A percentile compares a stretch with the other conserved stretches of the same genome.
These are phyloP conservation scores for Magnaporthiopsis rhizophila DNA, from an alignment of 2,329 filamentous ascomycete species.

Conservation along the genomic window DNA sequence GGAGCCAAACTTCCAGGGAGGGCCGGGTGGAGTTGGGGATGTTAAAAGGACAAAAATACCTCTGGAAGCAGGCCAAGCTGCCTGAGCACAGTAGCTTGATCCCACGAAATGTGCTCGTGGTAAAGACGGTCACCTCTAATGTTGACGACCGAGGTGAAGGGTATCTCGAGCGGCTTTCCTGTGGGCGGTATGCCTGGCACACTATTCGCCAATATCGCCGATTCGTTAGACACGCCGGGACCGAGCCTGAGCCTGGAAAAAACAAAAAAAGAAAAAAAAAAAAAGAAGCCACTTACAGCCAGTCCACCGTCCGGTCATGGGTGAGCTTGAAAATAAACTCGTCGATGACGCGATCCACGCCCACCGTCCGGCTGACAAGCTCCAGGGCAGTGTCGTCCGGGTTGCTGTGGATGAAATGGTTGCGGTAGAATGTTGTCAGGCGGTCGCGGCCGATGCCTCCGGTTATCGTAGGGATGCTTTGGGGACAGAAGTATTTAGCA, in stretches of 20 bases:
- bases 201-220: slow-evolving; percentile 21
- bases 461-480: slow-evolving; percentile 53
- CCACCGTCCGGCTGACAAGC: slow-evolving; percentile 63
- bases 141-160: slow-evolving; percentile 58
- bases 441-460: slow-evolving; percentile 60
- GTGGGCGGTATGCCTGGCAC: slow-evolving; percentile 54
- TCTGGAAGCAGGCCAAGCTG: slow-evolving; percentile 58
- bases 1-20: not conserved
- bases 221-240: slow-evolving; percentile 3
- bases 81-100: slow-evolving; percentile 53
- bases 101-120: slow-evolving; percentile 66
- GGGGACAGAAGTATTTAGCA: too few relatives aligned
- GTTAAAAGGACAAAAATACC: not conserved
- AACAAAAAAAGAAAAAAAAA: not conserved
- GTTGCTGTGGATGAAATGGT: slow-evolving; percentile 71
- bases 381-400: slow-evolving; percentile 59
- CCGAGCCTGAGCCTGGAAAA: not conserved
- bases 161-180: slow-evolving; percentile 43
- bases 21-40: not conserved
- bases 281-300: slow-evolving; percentile 42
- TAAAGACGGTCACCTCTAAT: slow-evolving; percentile 60
- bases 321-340: slow-evolving; percentile 62
- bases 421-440: slow-evolving; percentile 59
- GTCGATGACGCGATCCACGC: slow-evolving; percentile 63
- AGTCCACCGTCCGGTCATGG: slow-evolving; percentile 55